Evolutionary conservation across 2,329 filamentous ascomycete genomes (phyloP).

Genomic region (Fusarium sp.): DNA sequence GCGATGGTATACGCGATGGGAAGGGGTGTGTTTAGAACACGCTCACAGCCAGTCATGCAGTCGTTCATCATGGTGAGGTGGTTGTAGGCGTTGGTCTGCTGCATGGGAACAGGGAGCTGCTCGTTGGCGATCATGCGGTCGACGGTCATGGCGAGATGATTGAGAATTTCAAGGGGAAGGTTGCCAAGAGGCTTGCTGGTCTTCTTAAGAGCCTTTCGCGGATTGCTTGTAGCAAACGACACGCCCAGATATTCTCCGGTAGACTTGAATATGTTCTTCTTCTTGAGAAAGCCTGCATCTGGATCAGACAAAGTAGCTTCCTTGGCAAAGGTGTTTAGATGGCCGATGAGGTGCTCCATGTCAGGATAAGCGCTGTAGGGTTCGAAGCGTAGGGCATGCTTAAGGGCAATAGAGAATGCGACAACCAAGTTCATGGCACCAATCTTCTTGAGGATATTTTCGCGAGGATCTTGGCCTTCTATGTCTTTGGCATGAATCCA

Average conservation of each 20-base stretch:
- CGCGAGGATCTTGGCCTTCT: constrained; percentile 64
- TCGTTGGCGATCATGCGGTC: constrained; percentile 68
- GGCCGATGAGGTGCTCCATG: constrained; percentile 73
- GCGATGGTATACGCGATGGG: constrained; percentile 86
- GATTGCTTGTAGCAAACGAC: constrained; percentile 81
- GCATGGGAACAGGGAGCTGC: constrained; percentile 66
- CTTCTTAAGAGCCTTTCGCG: constrained; percentile 79
- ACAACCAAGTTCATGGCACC: constrained; percentile 81
- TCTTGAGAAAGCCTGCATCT: constrained; percentile 50
- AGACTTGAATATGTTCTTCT: constrained; percentile 68
- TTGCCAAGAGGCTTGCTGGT: constrained; percentile 80
- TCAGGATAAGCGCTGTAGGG: constrained; percentile 83
- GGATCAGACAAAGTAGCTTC: constrained; percentile 58
- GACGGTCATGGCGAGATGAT: constrained; percentile 74
- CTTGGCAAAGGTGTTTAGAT: constrained; percentile 80
- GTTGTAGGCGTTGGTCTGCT: constrained; percentile 70
- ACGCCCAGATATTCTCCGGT: constrained; percentile 80
- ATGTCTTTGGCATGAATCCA: constrained; percentile 80
- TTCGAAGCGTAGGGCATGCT: constrained; percentile 86
- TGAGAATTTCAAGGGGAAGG: constrained; percentile 83
- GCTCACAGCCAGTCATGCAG: constrained; percentile 76
- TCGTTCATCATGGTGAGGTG: constrained; percentile 75
- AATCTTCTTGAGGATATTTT: constrained; percentile 76
- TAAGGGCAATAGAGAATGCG: constrained; percentile 80
- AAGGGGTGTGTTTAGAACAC: constrained; percentile 83